Evolutionary conservation across 2,329 filamentous ascomycete genomes (phyloP).

Genomic region (Rhexocercosporidium sp.): DNA sequence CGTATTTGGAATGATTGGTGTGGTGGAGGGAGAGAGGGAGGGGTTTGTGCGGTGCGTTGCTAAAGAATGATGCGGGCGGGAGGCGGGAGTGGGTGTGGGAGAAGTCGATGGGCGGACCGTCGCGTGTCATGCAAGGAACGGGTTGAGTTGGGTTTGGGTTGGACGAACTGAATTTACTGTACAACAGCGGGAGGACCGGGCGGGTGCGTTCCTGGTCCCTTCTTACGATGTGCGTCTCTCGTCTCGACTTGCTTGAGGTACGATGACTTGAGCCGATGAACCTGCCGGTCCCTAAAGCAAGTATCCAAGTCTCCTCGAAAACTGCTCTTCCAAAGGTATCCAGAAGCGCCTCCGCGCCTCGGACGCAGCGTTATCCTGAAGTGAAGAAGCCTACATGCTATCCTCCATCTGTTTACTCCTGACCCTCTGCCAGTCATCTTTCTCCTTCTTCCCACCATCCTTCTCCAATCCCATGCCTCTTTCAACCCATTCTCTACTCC

Average conservation of each 20-base stretch:
- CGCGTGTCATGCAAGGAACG: too few species aligned
- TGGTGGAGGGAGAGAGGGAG: too few species aligned
- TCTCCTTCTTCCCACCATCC: conserved; percentile 50
- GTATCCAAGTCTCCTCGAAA: background rate
- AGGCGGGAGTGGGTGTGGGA: too few species aligned
- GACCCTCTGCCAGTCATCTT: conserved; percentile 53
- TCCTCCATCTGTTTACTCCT: conserved; percentile 56
- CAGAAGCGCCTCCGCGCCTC: background rate
- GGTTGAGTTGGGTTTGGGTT: too few species aligned
- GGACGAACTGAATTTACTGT: too few species aligned
- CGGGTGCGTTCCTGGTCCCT: too few species aligned
- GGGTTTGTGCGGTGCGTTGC: too few species aligned
- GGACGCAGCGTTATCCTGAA: background rate
- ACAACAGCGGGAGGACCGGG: too few species aligned
- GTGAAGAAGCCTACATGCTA: conserved; percentile 36
- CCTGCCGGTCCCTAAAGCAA: background rate
- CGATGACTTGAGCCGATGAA: background rate
- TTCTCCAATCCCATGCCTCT: conserved; percentile 61
- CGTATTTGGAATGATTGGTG: too few species aligned
- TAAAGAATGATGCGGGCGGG: too few species aligned
- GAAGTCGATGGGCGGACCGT: too few species aligned
- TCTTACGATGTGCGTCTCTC: too few species aligned
- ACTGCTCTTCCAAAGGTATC: background rate
- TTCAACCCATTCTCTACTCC: conserved; percentile 93
- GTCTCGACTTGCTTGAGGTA: background rate